Conservation (phyloP, 257 asterid species). For the Penstemon barbatus region DNA sequence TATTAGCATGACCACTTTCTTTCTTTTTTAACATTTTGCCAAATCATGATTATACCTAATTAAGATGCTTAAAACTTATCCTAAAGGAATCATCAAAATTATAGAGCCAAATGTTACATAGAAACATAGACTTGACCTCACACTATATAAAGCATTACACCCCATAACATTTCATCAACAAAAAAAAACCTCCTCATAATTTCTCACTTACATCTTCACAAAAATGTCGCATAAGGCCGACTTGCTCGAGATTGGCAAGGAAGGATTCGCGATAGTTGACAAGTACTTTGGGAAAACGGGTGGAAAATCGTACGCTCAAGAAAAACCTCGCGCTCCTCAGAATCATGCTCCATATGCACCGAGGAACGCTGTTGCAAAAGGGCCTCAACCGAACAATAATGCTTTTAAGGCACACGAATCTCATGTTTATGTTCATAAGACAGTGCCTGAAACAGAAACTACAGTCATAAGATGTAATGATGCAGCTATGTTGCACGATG, state of each 20-base stretch:
- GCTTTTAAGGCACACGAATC: slow-evolving; percentile 28
- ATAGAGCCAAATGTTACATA: background rate
- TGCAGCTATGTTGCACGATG: slow-evolving; percentile 27
- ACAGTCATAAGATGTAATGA: slow-evolving; percentile 18
- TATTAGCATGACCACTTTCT: background rate
- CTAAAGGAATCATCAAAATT: slow-evolving; percentile 3
- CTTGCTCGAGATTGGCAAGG: slow-evolving; percentile 40
- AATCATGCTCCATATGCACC: slow-evolving; percentile 3
- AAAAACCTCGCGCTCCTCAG: slow-evolving; percentile 18
- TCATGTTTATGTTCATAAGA: slow-evolving; percentile 18
- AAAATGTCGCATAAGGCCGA: slow-evolving; percentile 26
- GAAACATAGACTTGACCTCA: background rate
- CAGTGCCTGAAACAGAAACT: slow-evolving; percentile 22
- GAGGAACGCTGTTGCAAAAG: slow-evolving; percentile 2
- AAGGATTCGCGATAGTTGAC: slow-evolving; percentile 39
- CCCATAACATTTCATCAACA: slow-evolving; percentile 15
- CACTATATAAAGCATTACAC: slow-evolving; percentile 21
- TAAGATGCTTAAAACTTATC: background rate
- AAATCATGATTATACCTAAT: background rate
- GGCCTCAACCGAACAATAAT: slow-evolving; percentile 22
- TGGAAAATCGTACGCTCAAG: slow-evolving; percentile 12
- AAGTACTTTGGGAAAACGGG: slow-evolving; percentile 24
- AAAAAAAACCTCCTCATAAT: background rate
- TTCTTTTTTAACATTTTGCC: background rate
- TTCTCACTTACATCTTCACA: background rate